These are phyloP conservation scores for Podaxis sp. DNA, from an alignment of 768 basidiomycete genomes.

Conservation along the genomic window DNA sequence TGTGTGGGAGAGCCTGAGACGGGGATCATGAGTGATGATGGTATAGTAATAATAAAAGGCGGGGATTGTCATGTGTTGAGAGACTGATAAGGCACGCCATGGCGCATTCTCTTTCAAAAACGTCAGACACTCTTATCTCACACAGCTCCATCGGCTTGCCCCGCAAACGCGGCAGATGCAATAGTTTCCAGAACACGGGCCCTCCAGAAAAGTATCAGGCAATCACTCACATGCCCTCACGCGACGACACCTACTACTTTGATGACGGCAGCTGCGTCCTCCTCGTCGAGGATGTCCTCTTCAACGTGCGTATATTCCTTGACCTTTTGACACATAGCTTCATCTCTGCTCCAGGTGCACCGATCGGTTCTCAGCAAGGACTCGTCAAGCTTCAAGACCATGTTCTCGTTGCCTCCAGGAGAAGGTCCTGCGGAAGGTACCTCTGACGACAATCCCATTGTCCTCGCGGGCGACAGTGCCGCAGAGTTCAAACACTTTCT, in stretches of 20 bases:
- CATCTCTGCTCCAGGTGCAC: slow-evolving; percentile 6
- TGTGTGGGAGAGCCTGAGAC: slow-evolving; percentile 2
- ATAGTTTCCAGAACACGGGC: slow-evolving; percentile 7
- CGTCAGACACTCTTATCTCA: neutral
- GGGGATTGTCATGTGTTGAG: neutral
- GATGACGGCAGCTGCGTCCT: slow-evolving; percentile 70
- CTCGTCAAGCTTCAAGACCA: slow-evolving; percentile 59
- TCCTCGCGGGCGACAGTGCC: slow-evolving; percentile 60
- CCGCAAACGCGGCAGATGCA: slow-evolving; percentile 11
- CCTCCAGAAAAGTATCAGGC: slow-evolving; percentile 10
- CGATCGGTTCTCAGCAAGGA: slow-evolving; percentile 54
- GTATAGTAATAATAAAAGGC: neutral
- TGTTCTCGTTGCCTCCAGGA: slow-evolving; percentile 71
- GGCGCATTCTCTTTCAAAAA: neutral
- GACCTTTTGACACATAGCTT: neutral
- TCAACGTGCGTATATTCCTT: slow-evolving; percentile 50
- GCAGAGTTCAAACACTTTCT: slow-evolving; percentile 73
- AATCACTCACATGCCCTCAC: slow-evolving; percentile 17
- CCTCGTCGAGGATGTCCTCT: slow-evolving; percentile 60
- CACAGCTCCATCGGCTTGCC: neutral
- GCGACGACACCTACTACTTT: slow-evolving; percentile 63
- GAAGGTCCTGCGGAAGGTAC: slow-evolving; percentile 50
- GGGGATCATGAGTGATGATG: neutral
- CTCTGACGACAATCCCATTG: slow-evolving; percentile 65
- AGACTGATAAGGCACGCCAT: neutral